These are phyloP conservation scores for Scutellaria barbata DNA, from an alignment of 257 asterid genomes.

Conservation along the genomic window DNA sequence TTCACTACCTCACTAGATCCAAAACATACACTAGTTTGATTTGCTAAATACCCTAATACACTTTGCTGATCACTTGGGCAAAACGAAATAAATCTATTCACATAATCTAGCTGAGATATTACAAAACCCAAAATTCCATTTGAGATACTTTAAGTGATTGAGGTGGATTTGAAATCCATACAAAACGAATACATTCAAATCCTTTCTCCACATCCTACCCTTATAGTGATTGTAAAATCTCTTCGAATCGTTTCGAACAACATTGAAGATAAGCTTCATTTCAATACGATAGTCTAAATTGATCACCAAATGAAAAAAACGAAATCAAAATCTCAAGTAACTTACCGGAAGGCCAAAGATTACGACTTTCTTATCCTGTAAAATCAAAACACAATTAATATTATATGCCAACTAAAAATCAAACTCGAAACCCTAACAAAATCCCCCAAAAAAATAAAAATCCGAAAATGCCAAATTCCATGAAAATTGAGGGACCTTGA, in stretches of 20 bases:
- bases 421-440: neutral
- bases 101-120: conserved; percentile 1
- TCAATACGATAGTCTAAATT: neutral
- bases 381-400: conserved; percentile 30
- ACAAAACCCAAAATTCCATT: neutral
- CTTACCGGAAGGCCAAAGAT: conserved; percentile 99
- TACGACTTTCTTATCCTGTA: conserved; percentile 90
- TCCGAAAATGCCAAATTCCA: neutral
- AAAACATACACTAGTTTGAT: conserved; percentile 6
- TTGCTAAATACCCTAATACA: neutral
- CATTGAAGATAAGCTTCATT: neutral
- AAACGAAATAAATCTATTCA: neutral
- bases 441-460: too few relatives aligned
- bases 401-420: neutral
- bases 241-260: too few relatives aligned
- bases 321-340: neutral
- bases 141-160: too few relatives aligned
- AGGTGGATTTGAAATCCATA: too few relatives aligned
- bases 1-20: neutral
- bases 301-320: neutral
- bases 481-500: conserved; percentile 55
- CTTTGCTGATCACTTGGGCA: neutral
- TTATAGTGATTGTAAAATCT: neutral
- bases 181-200: neutral
- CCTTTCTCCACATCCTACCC: neutral